Evolutionary conservation across 2,329 filamentous ascomycete species (phyloP).

Genomic region (Aspergillus glaucus): DNA sequence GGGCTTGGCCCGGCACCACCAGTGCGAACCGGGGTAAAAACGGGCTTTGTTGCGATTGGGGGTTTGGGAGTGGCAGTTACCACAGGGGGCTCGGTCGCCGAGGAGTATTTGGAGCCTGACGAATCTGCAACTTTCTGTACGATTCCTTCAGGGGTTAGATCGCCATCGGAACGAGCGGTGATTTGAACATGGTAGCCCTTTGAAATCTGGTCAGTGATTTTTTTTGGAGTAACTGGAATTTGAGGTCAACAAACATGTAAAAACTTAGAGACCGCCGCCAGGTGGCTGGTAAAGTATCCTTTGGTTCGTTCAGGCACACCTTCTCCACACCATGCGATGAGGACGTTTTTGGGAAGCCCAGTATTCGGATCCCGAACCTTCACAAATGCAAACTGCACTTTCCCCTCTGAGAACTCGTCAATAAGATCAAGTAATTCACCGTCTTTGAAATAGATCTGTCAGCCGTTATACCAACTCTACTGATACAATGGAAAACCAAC

Average conservation of each 20-base stretch:
- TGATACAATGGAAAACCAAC: constrained; percentile 42
- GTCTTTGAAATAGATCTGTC: constrained; percentile 48
- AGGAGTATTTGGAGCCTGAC: constrained; percentile 89
- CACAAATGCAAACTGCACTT: constrained; percentile 93
- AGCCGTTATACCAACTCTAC: too few species aligned
- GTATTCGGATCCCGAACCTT: constrained; percentile 96
- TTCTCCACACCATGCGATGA: constrained; percentile 95
- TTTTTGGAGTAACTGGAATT: neutral
- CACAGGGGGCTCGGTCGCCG: constrained; percentile 53
- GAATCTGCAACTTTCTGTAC: constrained; percentile 91
- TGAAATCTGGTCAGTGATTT: constrained; percentile 1
- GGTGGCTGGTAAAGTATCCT: constrained; percentile 95
- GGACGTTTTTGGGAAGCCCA: constrained; percentile 77
- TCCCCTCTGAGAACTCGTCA: constrained; percentile 94
- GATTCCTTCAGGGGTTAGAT: constrained; percentile 80
- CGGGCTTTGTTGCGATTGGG: constrained; percentile 78
- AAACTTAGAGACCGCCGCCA: constrained; percentile 81
- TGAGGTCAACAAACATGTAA: constrained; percentile 57
- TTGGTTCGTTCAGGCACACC: constrained; percentile 98
- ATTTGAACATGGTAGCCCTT: constrained; percentile 95
- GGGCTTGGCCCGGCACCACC: constrained; percentile 60
- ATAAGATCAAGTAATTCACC: constrained; percentile 84
- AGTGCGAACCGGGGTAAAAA: constrained; percentile 71
- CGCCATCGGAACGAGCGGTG: constrained; percentile 83
- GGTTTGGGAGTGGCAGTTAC: constrained; percentile 53